Conservation (phyloP, 1,139 yeast species). For the Suhomyces choctaworum region DNA sequence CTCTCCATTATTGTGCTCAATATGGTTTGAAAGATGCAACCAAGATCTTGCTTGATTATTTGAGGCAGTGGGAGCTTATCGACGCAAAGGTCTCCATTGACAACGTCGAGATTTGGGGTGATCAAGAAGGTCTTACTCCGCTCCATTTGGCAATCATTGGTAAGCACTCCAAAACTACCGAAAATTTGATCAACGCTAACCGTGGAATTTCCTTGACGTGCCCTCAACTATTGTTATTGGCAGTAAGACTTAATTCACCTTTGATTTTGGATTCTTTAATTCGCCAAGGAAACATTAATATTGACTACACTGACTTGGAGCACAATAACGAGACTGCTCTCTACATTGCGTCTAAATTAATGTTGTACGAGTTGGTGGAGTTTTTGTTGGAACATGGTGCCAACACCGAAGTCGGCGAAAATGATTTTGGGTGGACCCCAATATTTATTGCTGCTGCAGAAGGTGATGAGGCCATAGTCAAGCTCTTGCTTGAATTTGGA, state of each 20-base stretch:
- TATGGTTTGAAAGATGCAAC: slow-evolving; percentile 75
- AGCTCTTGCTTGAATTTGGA: slow-evolving; percentile 52
- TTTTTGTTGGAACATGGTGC: slow-evolving; percentile 62
- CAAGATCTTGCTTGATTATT: slow-evolving; percentile 52
- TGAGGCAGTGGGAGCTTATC: slow-evolving; percentile 31
- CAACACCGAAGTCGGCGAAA: slow-evolving; percentile 72
- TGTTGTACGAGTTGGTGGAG: slow-evolving; percentile 54
- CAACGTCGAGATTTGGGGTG: slow-evolving; percentile 69
- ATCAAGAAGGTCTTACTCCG: slow-evolving; percentile 80
- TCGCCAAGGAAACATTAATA: slow-evolving; percentile 57
- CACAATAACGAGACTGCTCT: slow-evolving; percentile 75
- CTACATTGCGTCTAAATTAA: slow-evolving; percentile 73
- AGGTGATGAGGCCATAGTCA: slow-evolving; percentile 63
- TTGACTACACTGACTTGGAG: slow-evolving; percentile 62
- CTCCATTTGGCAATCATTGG: slow-evolving; percentile 82
- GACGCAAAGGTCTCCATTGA: slow-evolving; percentile 54
- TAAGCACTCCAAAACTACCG: slow-evolving; percentile 76
- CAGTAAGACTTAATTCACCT: slow-evolving; percentile 67
- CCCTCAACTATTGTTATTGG: slow-evolving; percentile 61
- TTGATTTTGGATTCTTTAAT: slow-evolving; percentile 58
- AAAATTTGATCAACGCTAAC: slow-evolving; percentile 53
- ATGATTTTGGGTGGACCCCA: slow-evolving; percentile 93
- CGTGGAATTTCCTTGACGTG: slow-evolving; percentile 35
- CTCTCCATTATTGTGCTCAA: slow-evolving; percentile 88
- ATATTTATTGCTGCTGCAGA: slow-evolving; percentile 88